phyloP scores from a whole-genome alignment of 2,329 filamentous ascomycete species.

The Aspergillus fumigatus region DNA sequence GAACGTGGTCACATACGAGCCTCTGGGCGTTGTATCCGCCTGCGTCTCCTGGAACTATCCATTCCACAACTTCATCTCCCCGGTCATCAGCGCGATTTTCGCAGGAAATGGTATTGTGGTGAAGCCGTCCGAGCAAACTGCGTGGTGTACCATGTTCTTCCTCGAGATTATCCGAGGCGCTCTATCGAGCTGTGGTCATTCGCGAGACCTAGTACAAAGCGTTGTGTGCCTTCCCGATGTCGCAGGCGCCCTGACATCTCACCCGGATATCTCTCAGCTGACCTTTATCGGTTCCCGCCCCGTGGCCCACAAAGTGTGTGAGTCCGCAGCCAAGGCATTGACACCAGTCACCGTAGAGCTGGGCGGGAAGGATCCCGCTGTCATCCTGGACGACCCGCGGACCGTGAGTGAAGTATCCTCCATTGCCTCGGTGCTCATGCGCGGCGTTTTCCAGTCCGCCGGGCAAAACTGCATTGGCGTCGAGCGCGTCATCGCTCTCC shows the following conservation, averaged over 20 bases:
- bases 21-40: conserved; percentile 85
- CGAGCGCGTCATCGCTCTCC: conserved; percentile 81
- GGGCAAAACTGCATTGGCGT: conserved; percentile 98
- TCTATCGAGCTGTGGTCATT: conserved; percentile 75
- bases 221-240: conserved; percentile 83
- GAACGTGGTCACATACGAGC: conserved; percentile 86
- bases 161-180: conserved; percentile 72
- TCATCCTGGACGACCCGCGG: conserved; percentile 73
- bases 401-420: conserved; percentile 58
- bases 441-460: conserved; percentile 89
- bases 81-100: conserved; percentile 85
- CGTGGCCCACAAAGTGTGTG: conserved; percentile 83
- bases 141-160: conserved; percentile 87
- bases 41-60: conserved; percentile 97
- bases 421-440: conserved; percentile 77
- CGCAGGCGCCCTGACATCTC: conserved; percentile 76
- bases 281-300: conserved; percentile 92
- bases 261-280: conserved; percentile 77
- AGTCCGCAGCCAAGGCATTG: conserved; percentile 77
- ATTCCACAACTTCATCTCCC: conserved; percentile 91
- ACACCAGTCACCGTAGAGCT: conserved; percentile 87
- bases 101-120: conserved; percentile 87
- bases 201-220: conserved; percentile 75
- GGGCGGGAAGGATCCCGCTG: conserved; percentile 89
- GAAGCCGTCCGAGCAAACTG: conserved; percentile 92